Evolutionary conservation across 345 rosid species (phyloP).

Genomic region (Populus deltoides): DNA sequence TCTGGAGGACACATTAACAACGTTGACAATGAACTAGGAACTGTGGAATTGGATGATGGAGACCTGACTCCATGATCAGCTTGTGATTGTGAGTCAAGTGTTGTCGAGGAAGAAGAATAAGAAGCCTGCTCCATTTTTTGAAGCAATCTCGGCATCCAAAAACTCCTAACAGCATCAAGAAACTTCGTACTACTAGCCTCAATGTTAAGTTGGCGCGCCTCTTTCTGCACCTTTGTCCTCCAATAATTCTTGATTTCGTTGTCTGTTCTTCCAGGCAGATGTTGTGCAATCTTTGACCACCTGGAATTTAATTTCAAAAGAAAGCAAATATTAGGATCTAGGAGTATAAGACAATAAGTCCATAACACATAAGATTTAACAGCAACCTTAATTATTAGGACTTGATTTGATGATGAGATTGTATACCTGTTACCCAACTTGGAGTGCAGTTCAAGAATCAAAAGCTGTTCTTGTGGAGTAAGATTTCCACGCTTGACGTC

Average conservation of each 20-base stretch:
- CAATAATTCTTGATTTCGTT: constrained; percentile 96
- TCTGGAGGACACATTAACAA: background rate
- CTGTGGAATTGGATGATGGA: background rate
- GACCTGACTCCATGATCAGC: background rate
- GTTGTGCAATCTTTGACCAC: constrained; percentile 94
- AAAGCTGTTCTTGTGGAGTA: constrained; percentile 88
- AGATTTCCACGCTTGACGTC: constrained; percentile 92
- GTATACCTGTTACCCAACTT: constrained; percentile 91
- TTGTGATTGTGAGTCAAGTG: background rate
- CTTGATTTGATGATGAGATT: background rate
- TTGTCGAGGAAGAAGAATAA: background rate
- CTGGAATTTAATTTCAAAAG: constrained; percentile 24
- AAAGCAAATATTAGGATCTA: background rate
- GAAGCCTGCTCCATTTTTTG: constrained; percentile 42
- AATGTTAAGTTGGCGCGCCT: constrained; percentile 81
- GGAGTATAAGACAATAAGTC: background rate
- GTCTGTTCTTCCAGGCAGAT: constrained; percentile 90
- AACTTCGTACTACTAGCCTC: constrained; percentile 87
- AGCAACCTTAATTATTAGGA: too few relatives aligned
- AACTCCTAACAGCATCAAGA: constrained; percentile 71
- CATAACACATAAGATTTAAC: background rate
- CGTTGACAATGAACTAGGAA: background rate
- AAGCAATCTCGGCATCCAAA: constrained; percentile 87
- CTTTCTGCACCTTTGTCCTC: constrained; percentile 97
- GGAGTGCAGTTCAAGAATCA: constrained; percentile 91